Evolutionary conservation across 78 protist genomes (phyloP).

Genomic region (Dictyostelium brefeldianum): DNA sequence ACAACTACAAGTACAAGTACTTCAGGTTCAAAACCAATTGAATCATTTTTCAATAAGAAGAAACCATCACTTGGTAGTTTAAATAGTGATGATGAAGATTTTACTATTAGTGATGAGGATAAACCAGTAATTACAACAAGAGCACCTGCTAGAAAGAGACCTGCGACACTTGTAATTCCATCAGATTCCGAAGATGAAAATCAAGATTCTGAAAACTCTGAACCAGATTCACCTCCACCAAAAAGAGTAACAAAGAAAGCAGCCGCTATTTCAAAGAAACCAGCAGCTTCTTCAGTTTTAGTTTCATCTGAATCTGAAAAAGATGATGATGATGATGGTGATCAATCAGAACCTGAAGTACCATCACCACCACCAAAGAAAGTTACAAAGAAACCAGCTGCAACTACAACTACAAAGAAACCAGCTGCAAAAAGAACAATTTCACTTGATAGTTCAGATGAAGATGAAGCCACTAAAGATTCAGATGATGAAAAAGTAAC

Average conservation of each 20-base stretch:
- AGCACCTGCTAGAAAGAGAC: background rate
- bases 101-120: background rate
- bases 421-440: background rate
- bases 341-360: background rate
- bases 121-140: background rate
- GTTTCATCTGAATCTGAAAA: background rate
- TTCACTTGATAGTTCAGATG: background rate
- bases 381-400: background rate
- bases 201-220: background rate
- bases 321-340: background rate
- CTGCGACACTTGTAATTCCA: background rate
- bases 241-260: background rate
- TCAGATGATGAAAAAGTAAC: background rate
- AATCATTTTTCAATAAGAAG: background rate
- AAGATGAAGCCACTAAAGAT: background rate
- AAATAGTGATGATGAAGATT: background rate
- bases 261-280: background rate
- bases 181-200: background rate
- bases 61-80: background rate
- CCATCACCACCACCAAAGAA: background rate
- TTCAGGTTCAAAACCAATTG: slow-evolving; percentile 7
- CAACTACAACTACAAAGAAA: background rate
- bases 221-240: background rate
- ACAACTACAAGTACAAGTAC: background rate
- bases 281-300: background rate